Evolutionary conservation across 768 basidiomycete species (phyloP), one percentile per base, ranked within the genome.

Genomic region (Tylopilus sp.): DNA sequence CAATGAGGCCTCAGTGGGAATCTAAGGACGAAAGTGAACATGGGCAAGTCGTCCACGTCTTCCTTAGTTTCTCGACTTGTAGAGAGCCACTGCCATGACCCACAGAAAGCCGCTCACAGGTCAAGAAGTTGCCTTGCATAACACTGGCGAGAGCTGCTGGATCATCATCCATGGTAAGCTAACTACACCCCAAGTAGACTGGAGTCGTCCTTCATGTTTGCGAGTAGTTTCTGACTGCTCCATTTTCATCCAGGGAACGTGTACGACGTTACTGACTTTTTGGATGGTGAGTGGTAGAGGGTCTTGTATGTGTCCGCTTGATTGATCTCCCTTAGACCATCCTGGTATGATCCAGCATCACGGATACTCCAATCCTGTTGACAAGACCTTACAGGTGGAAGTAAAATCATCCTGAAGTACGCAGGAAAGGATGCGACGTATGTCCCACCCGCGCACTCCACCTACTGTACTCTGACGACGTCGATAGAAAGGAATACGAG

Each of bases 371-470:
- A 5, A 46, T 43, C 44, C 31, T 40, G 63, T 31, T 51, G 47
- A 47, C 36, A 11, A 7, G 36, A 5, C 9, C 49, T 47, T 31
- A 44, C 60, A 80, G 90, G 92, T 30, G 93, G 92, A 9, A 84
- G 84, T 64, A 86, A 82, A 64, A 90, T 94, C 60, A 87, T 95
- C 44, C 67, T 95, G 49, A 90, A 90, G 66, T 91, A 93, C 60
- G 92, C 89, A 3, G 94, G 94, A 24, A 88, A 86, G 65, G 93
- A 93, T 66, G 91, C 91, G 29, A 96, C 87, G 84, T 89, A 68
- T 34, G 87, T 67, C 24, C 8, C 44, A n/a, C 22, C n/a, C 16
- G 13, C 33, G 22, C 22, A 45, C 11, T n/a, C 13, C 11, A 6
- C 4, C 9, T 19, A 17, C 7, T 6, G 12, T 17, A 9, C 10